Evolutionary conservation across 768 basidiomycete genomes (phyloP), one percentile per base, ranked within the genome.

Genomic region (Leccinum truebloodii): DNA sequence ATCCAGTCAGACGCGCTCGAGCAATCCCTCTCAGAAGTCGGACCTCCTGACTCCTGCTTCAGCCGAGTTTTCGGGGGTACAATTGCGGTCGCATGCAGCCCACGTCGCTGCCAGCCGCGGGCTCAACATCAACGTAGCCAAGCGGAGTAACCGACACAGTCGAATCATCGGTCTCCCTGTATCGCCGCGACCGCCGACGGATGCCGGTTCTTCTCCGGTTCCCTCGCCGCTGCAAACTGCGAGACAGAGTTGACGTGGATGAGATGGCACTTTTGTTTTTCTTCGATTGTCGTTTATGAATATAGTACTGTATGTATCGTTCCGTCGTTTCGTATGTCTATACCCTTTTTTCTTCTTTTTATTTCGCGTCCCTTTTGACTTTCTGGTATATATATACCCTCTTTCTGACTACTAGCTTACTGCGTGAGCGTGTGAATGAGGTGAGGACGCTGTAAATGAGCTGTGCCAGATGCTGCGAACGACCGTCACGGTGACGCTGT

Each of bases 41-140:
- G 68, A 70, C 32, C 51, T 63, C 46, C 63, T 58, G 7, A 66
- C 66, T 2, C 66, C 69, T 49, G 28, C 57, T 30, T 65, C 53
- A 53, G 54, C 56, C 44, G 73, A 74, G 26, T 54, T 50, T 74
- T 78, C n/a, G 68, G 69, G 55, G 70, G 18, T 55, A 75, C 58
- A 81, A 59, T 63, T 76, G 59, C 71, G 71, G 30, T 82, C 84
- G 18, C 78, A 78, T 59, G 89, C 89, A 4, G 81, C 88, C 30
- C 74, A 77, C 57, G 78, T 81, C 49, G 91, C 91, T 16, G 86
- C 86, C 18, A 83, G 79, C 54, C 83, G 86, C 63, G 90, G 90
- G n/a, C 73, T 93, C 58, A 88, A 89, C 68, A 80, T 92, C 24
- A 76, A 82, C 6, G 78, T 85, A 13, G 77, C 77, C 26, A 84